phyloP scores from a whole-genome alignment of 2,329 filamentous ascomycete genomes.

The Ceratocystis ficicola region DNA sequence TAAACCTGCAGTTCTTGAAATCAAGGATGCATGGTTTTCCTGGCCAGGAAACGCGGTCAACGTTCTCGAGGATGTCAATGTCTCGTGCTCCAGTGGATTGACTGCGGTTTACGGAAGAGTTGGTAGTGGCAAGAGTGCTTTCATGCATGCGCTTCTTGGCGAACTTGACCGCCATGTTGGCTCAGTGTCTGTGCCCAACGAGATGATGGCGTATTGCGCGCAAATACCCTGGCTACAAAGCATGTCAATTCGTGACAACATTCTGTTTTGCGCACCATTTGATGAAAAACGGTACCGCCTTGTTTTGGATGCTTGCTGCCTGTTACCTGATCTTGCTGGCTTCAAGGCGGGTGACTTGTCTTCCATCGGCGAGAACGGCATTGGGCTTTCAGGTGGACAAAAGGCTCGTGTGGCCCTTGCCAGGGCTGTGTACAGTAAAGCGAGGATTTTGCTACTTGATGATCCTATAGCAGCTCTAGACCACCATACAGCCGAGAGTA shows the following conservation, averaged over 20 bases:
- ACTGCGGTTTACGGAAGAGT: slow-evolving; percentile 48
- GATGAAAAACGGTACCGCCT: slow-evolving; percentile 45
- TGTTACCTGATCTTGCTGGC: slow-evolving; percentile 43
- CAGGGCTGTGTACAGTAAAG: slow-evolving; percentile 47
- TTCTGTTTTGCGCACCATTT: slow-evolving; percentile 47
- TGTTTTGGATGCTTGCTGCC: slow-evolving; percentile 49
- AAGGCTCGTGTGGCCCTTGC: slow-evolving; percentile 52
- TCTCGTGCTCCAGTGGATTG: slow-evolving; percentile 39
- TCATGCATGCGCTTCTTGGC: slow-evolving; percentile 47
- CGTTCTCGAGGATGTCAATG: slow-evolving; percentile 37
- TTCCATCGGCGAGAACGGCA: slow-evolving; percentile 49
- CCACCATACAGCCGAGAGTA: slow-evolving; percentile 49
- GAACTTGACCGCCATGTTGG: slow-evolving; percentile 55
- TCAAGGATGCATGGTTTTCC: slow-evolving; percentile 58
- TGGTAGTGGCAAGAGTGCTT: slow-evolving; percentile 49
- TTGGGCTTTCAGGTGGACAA: slow-evolving; percentile 52
- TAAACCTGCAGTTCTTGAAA: slow-evolving; percentile 33
- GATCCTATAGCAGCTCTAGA: slow-evolving; percentile 53
- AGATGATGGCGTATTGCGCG: slow-evolving; percentile 44
- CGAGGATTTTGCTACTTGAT: slow-evolving; percentile 47
- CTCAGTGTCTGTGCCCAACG: slow-evolving; percentile 35
- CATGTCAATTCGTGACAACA: slow-evolving; percentile 53
- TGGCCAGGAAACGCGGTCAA: slow-evolving; percentile 56
- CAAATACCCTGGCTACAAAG: slow-evolving; percentile 55
- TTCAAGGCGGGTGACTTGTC: slow-evolving; percentile 47